Conservation (phyloP, 495 filamentous ascomycete species). For the Aspergillus cavernicola region DNA sequence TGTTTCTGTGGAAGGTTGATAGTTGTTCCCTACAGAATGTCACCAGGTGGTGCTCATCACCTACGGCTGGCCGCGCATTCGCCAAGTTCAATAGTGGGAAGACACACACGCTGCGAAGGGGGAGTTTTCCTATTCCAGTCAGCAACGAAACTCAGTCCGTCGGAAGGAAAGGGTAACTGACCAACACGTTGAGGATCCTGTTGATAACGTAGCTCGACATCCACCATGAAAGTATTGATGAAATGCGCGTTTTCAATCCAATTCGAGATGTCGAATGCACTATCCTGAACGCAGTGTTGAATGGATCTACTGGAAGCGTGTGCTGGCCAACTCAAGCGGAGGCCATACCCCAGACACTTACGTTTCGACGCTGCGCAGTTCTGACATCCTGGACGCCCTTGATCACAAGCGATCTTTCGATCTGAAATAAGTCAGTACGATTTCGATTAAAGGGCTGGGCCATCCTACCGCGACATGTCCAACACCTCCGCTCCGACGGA, state of each 20-base stretch:
- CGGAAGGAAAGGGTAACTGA: not conserved
- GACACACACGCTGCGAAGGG: not conserved
- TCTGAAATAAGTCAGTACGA: not conserved
- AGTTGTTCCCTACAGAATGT: not conserved
- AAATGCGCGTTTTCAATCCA: not conserved
- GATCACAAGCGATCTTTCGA: not conserved
- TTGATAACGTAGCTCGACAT: not conserved
- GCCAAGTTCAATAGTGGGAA: not conserved
- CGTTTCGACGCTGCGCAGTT: not conserved
- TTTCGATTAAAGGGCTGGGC: not conserved
- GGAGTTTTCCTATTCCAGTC: not conserved
- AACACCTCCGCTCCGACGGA: not conserved
- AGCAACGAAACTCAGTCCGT: not conserved
- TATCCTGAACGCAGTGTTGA: not conserved
- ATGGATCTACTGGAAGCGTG: not conserved
- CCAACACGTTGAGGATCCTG: not conserved
- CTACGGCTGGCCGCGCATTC: not conserved
- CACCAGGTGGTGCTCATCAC: not conserved
- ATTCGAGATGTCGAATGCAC: not conserved
- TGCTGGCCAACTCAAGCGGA: constrained; percentile 12
- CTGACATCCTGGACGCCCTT: not conserved
- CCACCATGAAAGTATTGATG: not conserved
- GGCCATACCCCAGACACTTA: constrained; percentile 11
- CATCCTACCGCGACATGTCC: not conserved
- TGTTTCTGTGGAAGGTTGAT: not conserved